Percentiles rank a stretch among this genome's conserved stretches.
These are phyloP conservation scores for Heteromeles arbutifolia DNA, from an alignment of 306 rosid species.

Conservation along the genomic window DNA sequence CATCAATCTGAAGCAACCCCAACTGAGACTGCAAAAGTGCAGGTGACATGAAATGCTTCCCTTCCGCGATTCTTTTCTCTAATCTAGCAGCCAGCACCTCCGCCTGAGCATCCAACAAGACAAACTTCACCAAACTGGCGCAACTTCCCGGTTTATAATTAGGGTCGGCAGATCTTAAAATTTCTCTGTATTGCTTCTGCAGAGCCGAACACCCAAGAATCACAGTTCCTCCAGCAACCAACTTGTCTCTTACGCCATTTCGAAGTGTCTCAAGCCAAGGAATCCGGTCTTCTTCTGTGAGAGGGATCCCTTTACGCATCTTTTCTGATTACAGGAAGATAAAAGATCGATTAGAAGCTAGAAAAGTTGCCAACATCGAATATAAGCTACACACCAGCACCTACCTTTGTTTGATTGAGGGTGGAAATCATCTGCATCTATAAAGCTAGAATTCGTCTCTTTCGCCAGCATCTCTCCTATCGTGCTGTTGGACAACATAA, in stretches of 20 bases:
- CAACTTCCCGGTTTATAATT: conserved; percentile 35
- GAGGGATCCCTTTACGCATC: conserved; percentile 69
- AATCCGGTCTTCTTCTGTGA: conserved; percentile 60
- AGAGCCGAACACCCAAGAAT: conserved; percentile 81
- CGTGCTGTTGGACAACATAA: conserved; percentile 44
- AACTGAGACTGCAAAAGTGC: conserved; percentile 75
- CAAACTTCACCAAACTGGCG: conserved; percentile 44
- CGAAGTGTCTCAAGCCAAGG: conserved; percentile 81
- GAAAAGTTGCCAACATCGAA: neutral
- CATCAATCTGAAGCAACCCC: conserved; percentile 61
- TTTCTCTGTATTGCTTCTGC: conserved; percentile 58
- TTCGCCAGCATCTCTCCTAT: conserved; percentile 63
- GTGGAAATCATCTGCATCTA: conserved; percentile 91
- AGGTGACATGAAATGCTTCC: conserved; percentile 80
- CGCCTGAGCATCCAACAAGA: conserved; percentile 60
- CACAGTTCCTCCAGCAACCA: conserved; percentile 23
- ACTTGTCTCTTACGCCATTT: conserved; percentile 24
- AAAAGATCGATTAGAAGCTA: neutral
- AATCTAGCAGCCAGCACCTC: conserved; percentile 53
- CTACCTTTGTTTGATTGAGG: conserved; percentile 71
- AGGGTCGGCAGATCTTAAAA: conserved; percentile 63
- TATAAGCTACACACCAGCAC: neutral
- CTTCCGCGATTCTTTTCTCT: conserved; percentile 56
- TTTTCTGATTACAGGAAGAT: conserved; percentile 41
- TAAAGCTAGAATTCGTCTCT: conserved; percentile 37